These are phyloP conservation scores for Domatiomyces catenatus DNA, from an alignment of 2,329 filamentous ascomycete species.

Conservation along the genomic window DNA sequence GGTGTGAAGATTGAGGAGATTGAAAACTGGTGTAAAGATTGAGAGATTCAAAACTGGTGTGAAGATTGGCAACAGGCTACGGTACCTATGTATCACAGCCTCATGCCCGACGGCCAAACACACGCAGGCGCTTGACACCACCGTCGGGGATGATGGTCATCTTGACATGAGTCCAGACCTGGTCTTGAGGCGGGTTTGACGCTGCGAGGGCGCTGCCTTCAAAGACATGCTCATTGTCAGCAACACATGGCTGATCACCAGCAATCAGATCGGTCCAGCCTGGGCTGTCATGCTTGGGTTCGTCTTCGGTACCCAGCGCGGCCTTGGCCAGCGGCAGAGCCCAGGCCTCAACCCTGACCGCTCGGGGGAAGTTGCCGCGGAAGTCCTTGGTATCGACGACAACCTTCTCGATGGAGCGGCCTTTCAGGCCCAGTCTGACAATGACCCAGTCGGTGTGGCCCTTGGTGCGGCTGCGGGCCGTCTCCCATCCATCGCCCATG, in stretches of 20 bases:
- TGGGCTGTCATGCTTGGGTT: constrained; percentile 22
- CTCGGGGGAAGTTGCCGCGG: constrained; percentile 29
- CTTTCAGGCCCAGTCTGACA: constrained; percentile 25
- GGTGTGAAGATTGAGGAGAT: too few species aligned
- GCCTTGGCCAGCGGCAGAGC: constrained; percentile 13
- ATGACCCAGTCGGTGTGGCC: constrained; percentile 30
- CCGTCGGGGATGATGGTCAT: constrained; percentile 87
- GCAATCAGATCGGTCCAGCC: constrained; percentile 25
- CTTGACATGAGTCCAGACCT: constrained; percentile 66
- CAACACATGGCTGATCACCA: constrained; percentile 24
- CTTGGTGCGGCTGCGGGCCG: constrained; percentile 24
- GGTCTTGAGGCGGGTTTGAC: constrained; percentile 54
- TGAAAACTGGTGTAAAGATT: too few species aligned
- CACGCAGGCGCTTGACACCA: constrained; percentile 72
- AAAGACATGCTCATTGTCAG: constrained; percentile 28
- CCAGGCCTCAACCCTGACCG: constrained; percentile 26
- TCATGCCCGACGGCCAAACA: constrained; percentile 48
- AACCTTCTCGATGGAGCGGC: constrained; percentile 22
- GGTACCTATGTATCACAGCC: not conserved
- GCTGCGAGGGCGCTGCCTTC: constrained; percentile 22
- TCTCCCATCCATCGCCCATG: constrained; percentile 33
- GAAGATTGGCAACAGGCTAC: too few species aligned
- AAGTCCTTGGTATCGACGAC: constrained; percentile 32
- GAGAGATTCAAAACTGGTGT: too few species aligned
- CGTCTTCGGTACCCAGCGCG: constrained; percentile 14